phyloP scores from a whole-genome alignment of 495 filamentous ascomycete species.

The Chaetomidium leptoderma region DNA sequence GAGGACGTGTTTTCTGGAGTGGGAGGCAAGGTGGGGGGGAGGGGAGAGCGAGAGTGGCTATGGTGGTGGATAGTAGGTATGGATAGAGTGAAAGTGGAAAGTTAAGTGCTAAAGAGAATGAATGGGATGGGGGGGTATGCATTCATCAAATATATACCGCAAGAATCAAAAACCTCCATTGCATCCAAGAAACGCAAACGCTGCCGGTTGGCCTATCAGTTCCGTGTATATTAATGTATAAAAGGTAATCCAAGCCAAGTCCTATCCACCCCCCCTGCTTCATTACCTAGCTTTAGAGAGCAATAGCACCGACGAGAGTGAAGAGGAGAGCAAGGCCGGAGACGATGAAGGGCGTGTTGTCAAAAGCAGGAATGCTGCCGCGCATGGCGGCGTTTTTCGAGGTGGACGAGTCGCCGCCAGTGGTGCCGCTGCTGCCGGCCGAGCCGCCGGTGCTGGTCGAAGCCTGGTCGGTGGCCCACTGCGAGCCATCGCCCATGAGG shows the following conservation, averaged over 20 bases:
- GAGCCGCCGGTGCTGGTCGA: conserved; percentile 33
- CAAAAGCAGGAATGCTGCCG: conserved; percentile 42
- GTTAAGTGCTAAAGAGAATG: no score
- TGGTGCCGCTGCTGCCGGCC: conserved; percentile 57
- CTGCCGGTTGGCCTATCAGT: background rate
- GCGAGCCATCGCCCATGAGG: conserved; percentile 67
- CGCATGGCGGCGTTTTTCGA: conserved; percentile 35
- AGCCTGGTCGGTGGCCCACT: conserved; percentile 53
- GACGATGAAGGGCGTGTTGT: conserved; percentile 52
- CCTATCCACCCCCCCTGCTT: background rate
- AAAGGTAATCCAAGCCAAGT: conserved; percentile 6
- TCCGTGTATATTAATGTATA: conserved; percentile 1
- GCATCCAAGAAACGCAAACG: background rate
- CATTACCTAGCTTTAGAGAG: conserved; percentile 44
- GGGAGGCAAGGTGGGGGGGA: background rate
- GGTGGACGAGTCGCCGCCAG: conserved; percentile 39
- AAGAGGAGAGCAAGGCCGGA: conserved; percentile 54
- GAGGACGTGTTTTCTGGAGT: background rate
- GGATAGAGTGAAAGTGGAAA: no score
- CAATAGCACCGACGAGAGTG: conserved; percentile 61
- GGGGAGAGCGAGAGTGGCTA: no score
- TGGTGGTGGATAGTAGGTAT: background rate
- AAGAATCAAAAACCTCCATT: background rate
- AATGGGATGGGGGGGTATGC: no score
- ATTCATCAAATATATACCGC: no score